A percentile compares a stretch with the other conserved stretches of the same genome.
Evolutionary conservation across 148 eudicot species (phyloP).

Genomic region (Dianthus caryophyllus): DNA sequence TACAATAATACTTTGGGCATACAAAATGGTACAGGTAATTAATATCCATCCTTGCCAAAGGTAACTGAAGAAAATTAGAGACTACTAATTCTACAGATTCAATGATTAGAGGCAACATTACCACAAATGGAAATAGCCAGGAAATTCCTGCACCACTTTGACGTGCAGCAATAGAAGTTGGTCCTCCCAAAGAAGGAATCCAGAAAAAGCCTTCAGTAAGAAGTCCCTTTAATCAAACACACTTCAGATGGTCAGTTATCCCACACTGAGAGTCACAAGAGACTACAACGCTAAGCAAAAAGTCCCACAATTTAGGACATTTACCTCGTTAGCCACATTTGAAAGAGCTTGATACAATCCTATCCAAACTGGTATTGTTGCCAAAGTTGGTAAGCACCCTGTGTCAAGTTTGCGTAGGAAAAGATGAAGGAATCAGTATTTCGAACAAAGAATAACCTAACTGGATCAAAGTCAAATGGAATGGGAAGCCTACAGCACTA

Average conservation of each 20-base stretch:
- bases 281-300: not conserved
- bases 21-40: not conserved
- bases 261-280: not conserved
- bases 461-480: too few relatives aligned
- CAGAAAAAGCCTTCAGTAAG: conserved; percentile 97
- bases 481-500: too few relatives aligned
- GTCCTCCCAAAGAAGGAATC: conserved; percentile 99
- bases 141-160: conserved; percentile 98
- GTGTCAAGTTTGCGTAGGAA: conserved; percentile 18
- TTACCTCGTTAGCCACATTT: conserved; percentile 98
- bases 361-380: conserved; percentile 98
- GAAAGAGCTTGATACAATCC: conserved; percentile 99
- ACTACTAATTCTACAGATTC: conserved; percentile 6
- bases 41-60: not conserved
- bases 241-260: conserved; percentile 17
- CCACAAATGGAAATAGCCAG: conserved; percentile 99
- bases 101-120: conserved; percentile 29
- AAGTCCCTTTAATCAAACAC: conserved; percentile 57
- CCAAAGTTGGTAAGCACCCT: conserved; percentile 99
- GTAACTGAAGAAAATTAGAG: conserved; percentile 11
- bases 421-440: not conserved
- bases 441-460: too few relatives aligned
- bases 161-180: conserved; percentile 96
- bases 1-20: not conserved
- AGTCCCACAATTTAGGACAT: not conserved